These are phyloP conservation scores for Echites panduratus DNA, from an alignment of 257 asterid genomes.

Conservation along the genomic window DNA sequence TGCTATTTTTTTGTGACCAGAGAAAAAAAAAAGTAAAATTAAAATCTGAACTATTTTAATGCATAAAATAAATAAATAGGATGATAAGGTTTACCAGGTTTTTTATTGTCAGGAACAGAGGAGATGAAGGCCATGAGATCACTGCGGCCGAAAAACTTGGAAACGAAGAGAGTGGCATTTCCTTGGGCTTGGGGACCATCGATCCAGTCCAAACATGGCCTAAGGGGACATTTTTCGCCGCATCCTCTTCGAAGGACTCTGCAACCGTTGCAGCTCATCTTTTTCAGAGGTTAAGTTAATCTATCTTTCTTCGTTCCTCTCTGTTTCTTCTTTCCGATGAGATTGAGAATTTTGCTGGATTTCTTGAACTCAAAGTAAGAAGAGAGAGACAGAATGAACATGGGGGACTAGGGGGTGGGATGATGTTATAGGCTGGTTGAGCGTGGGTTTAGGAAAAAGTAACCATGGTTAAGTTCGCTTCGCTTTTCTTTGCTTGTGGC, in stretches of 20 bases:
- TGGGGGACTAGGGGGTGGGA: not conserved
- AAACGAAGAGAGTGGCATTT: conserved; percentile 80
- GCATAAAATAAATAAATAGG: not conserved
- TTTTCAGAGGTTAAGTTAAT: not conserved
- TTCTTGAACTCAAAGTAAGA: conserved; percentile 19
- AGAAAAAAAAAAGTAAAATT: not conserved
- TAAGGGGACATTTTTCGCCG: conserved; percentile 55
- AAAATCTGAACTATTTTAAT: not conserved
- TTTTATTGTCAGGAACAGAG: conserved; percentile 47
- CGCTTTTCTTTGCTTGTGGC: not conserved
- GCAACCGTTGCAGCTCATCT: conserved; percentile 97
- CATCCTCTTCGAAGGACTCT: conserved; percentile 76
- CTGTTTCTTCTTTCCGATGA: not conserved
- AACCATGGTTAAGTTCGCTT: conserved; percentile 12
- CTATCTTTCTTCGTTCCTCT: not conserved
- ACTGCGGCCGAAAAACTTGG: conserved; percentile 90
- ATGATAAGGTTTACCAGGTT: conserved; percentile 46
- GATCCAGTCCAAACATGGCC: conserved; percentile 83
- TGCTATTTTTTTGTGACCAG: not conserved
- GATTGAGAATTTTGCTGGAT: conserved; percentile 4
- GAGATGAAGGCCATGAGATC: conserved; percentile 74
- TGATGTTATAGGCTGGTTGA: not conserved
- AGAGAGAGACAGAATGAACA: conserved; percentile 17
- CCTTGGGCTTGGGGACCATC: conserved; percentile 56
- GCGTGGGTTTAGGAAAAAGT: conserved; percentile 4